These are phyloP conservation scores for Candida krabiensis DNA, from an alignment of 805 yeast species.

Conservation along the genomic window DNA sequence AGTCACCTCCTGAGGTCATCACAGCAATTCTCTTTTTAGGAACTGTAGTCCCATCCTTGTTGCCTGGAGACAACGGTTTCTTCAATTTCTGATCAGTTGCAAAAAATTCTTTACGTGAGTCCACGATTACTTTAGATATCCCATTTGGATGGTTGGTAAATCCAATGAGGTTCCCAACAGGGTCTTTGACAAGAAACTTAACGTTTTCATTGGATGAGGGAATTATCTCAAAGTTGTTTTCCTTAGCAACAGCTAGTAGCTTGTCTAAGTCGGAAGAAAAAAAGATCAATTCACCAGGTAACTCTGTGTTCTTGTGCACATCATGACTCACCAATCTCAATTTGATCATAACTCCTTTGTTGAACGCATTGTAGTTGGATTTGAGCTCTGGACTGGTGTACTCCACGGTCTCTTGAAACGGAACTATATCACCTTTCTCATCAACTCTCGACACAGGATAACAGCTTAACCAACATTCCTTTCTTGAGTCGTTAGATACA, in stretches of 20 bases:
- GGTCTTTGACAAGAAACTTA: slow-evolving; percentile 50
- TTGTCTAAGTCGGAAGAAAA: slow-evolving; percentile 40
- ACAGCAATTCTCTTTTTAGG: slow-evolving; percentile 63
- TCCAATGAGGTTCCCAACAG: slow-evolving; percentile 61
- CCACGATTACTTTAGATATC: slow-evolving; percentile 23
- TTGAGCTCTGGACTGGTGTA: slow-evolving; percentile 22
- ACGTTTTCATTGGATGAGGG: slow-evolving; percentile 17
- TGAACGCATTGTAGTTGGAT: slow-evolving; percentile 13
- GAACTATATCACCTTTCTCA: slow-evolving; percentile 21
- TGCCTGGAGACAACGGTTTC: slow-evolving; percentile 7
- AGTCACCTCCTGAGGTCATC: slow-evolving; percentile 98
- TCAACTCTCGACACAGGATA: slow-evolving; percentile 46
- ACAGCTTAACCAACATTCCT: slow-evolving; percentile 72
- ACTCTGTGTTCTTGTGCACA: slow-evolving; percentile 33
- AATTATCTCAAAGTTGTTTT: slow-evolving; percentile 20
- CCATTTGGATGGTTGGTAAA: slow-evolving; percentile 50
- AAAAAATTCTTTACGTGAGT: slow-evolving; percentile 8
- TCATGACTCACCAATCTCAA: slow-evolving; percentile 41
- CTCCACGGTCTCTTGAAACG: slow-evolving; percentile 38
- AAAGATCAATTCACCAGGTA: slow-evolving; percentile 39
- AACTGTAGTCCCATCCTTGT: slow-evolving; percentile 1
- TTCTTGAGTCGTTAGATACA: slow-evolving; percentile 62
- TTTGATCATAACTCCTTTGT: slow-evolving; percentile 47
- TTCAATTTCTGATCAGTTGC: slow-evolving; percentile 1
- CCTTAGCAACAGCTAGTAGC: slow-evolving; percentile 21